Evolutionary conservation across 2,329 filamentous ascomycete genomes (phyloP).

Genomic region (Aureobasidium sp.): DNA sequence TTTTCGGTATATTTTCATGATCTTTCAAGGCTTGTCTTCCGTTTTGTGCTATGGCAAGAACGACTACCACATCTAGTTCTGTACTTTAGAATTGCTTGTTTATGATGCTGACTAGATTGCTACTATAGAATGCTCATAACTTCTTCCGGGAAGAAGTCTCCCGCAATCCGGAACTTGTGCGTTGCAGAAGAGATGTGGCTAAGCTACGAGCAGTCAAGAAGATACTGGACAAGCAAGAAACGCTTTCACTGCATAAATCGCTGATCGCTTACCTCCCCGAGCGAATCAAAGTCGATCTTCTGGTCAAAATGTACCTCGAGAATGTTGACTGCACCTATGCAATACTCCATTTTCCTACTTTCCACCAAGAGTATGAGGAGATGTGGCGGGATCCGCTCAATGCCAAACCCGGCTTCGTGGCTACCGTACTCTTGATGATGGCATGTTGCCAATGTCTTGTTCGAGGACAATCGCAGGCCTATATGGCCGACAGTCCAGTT

Average conservation of each 20-base stretch:
- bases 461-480: conserved; percentile 25
- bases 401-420: conserved; percentile 28
- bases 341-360: conserved; percentile 46
- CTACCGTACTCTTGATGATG: conserved; percentile 32
- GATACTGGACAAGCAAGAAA: conserved; percentile 13
- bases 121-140: not conserved
- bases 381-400: conserved; percentile 36
- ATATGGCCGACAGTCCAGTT: conserved; percentile 35
- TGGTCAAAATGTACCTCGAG: conserved; percentile 40
- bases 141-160: conserved; percentile 10
- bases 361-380: conserved; percentile 40
- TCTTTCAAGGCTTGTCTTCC: not conserved
- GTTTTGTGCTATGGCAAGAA: not conserved
- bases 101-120: not conserved
- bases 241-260: conserved; percentile 23
- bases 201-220: conserved; percentile 19
- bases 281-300: conserved; percentile 31
- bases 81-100: not conserved
- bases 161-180: conserved; percentile 27
- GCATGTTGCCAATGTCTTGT: conserved; percentile 30
- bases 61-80: not conserved
- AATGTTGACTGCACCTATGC: conserved; percentile 44
- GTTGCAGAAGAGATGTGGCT: conserved; percentile 23
- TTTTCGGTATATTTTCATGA: not conserved
- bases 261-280: conserved; percentile 30